Percentiles rank a stretch among this genome's conserved stretches.
phyloP scores from a whole-genome alignment of 192 early-diverging fungal genomes.

The Coemansia sp. region DNA sequence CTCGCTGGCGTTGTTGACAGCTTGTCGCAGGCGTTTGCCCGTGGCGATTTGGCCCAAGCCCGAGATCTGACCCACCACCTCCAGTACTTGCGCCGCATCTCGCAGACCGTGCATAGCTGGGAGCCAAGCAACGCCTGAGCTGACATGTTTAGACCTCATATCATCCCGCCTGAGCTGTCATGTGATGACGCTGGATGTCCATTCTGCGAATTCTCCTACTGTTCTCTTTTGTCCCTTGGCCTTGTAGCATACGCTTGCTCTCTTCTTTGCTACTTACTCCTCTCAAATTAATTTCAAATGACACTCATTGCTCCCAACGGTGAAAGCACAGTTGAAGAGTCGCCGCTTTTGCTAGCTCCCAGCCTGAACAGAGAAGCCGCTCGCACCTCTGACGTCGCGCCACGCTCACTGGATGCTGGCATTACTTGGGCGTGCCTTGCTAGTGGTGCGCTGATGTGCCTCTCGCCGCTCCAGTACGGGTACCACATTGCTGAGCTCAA shows the following conservation, averaged over 20 bases:
- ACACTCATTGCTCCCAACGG: not conserved
- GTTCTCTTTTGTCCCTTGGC: not conserved
- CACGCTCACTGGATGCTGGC: slow-evolving; percentile 31
- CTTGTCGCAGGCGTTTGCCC: slow-evolving; percentile 62
- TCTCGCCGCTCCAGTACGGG: slow-evolving; percentile 56
- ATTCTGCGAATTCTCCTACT: not conserved
- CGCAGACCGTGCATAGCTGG: slow-evolving; percentile 45
- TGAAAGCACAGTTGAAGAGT: slow-evolving; percentile 31
- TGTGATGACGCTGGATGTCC: not conserved
- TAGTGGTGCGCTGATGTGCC: slow-evolving; percentile 34
- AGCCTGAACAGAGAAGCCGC: not conserved
- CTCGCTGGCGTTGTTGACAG: slow-evolving; percentile 17
- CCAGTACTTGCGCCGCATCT: slow-evolving; percentile 62
- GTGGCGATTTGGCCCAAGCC: slow-evolving; percentile 58
- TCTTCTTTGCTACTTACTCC: not conserved
- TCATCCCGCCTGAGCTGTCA: not conserved
- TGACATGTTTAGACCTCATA: too few relatives aligned
- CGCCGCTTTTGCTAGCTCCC: slow-evolving; percentile 34
- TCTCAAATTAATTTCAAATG: not conserved
- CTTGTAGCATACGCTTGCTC: not conserved
- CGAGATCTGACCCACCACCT: slow-evolving; percentile 69
- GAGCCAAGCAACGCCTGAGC: slow-evolving; percentile 31
- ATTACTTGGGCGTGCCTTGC: slow-evolving; percentile 45
- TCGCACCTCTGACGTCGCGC: not conserved
- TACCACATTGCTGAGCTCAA: slow-evolving; percentile 59